Conservation (phyloP, 495 filamentous ascomycete species). For the Penicillium pancosmium region DNA sequence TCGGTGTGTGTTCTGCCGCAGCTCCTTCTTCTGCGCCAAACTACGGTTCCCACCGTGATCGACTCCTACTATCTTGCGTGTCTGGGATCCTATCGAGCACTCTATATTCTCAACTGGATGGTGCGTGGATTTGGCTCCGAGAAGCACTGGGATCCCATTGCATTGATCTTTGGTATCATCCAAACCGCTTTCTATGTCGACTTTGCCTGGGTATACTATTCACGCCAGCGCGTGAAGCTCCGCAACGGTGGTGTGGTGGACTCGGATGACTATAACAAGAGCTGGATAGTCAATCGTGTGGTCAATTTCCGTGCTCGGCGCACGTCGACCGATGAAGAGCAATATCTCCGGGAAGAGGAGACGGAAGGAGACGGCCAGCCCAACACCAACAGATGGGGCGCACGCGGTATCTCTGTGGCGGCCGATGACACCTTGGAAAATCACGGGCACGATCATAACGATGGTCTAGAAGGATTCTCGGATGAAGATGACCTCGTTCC, state of each 20-base stretch:
- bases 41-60: constrained; percentile 92
- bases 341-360: constrained; percentile 44
- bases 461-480: constrained; percentile 13
- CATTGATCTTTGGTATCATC: constrained; percentile 81
- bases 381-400: constrained; percentile 66
- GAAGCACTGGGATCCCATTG: constrained; percentile 66
- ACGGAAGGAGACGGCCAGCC: constrained; percentile 25
- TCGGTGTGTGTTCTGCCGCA: constrained; percentile 90
- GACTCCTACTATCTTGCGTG: constrained; percentile 91
- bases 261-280: constrained; percentile 79
- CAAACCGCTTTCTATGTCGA: constrained; percentile 92
- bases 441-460: constrained; percentile 37
- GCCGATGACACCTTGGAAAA: constrained; percentile 75
- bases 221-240: constrained; percentile 90
- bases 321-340: constrained; percentile 38
- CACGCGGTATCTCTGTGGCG: constrained; percentile 75
- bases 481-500: constrained; percentile 9
- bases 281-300: constrained; percentile 67
- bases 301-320: constrained; percentile 41
- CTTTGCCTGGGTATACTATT: constrained; percentile 97
- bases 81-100: constrained; percentile 83
- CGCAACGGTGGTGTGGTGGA: constrained; percentile 91
- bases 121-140: constrained; percentile 61
- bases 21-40: constrained; percentile 87
- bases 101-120: constrained; percentile 96